Percentiles rank a stretch among this genome's conserved stretches.
Evolutionary conservation across 2,329 filamentous ascomycete species (phyloP).

Genomic region (Sporothrix variecibatus): DNA sequence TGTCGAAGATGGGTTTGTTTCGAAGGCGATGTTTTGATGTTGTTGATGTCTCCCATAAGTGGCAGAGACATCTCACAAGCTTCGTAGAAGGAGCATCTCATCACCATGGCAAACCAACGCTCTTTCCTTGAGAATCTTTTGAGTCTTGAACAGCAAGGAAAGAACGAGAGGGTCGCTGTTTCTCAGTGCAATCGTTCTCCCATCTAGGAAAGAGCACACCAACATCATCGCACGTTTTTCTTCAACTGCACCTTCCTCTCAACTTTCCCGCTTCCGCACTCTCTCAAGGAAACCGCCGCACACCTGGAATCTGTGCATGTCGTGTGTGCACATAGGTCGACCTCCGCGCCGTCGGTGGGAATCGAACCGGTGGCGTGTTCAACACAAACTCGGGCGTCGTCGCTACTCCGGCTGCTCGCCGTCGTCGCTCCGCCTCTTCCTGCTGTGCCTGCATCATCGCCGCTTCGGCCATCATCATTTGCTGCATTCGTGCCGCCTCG

Average conservation of each 20-base stretch:
- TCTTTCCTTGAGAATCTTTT: not conserved
- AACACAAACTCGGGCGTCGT: conserved; percentile 18
- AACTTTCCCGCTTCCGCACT: not conserved
- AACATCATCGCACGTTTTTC: not conserved
- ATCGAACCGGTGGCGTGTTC: conserved; percentile 28
- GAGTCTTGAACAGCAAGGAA: no score
- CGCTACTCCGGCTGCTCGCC: conserved; percentile 18
- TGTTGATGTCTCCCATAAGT: no score
- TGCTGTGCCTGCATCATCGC: not conserved
- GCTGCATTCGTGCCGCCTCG: not conserved
- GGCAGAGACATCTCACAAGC: no score
- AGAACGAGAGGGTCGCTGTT: not conserved
- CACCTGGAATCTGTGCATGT: conserved; percentile 15
- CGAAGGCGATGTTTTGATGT: no score
- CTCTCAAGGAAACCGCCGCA: conserved; percentile 1
- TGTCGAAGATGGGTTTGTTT: not conserved
- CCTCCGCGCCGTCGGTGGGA: conserved; percentile 27
- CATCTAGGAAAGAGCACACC: not conserved
- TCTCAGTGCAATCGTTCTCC: not conserved
- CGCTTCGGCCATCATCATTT: not conserved
- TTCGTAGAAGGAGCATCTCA: not conserved
- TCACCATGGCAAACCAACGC: not conserved
- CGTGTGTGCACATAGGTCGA: conserved; percentile 24
- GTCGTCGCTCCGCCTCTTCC: not conserved
- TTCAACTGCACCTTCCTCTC: not conserved